Evolutionary conservation across 2,329 filamentous ascomycete genomes (phyloP).

Genomic region (Colletotrichum godetiae): DNA sequence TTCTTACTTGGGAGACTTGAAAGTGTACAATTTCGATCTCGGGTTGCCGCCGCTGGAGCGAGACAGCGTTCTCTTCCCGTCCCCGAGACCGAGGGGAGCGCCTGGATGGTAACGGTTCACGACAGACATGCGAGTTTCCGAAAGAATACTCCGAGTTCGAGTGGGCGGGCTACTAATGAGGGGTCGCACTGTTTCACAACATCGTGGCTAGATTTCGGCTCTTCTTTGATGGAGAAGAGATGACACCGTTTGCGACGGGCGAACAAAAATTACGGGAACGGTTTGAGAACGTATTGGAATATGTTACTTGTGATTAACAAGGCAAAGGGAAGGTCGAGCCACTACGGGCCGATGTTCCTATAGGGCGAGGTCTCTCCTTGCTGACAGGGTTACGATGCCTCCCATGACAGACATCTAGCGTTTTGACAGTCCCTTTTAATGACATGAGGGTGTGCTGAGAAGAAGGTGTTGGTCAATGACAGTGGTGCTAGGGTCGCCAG

Average conservation of each 20-base stretch:
- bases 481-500: too few relatives aligned
- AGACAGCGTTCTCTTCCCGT: too few relatives aligned
- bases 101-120: neutral
- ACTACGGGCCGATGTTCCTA: neutral
- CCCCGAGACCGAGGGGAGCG: neutral
- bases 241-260: neutral
- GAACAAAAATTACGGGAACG: neutral
- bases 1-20: too few relatives aligned
- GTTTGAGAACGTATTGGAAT: neutral
- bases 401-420: slow-evolving; percentile 5
- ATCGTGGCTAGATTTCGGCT: neutral
- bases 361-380: neutral
- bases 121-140: neutral
- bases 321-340: neutral
- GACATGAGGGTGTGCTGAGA: slow-evolving; percentile 1
- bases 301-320: neutral
- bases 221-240: neutral
- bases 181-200: neutral
- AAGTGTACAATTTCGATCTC: too few relatives aligned
- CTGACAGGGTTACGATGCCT: neutral
- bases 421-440: slow-evolving; percentile 20
- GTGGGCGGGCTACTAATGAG: neutral
- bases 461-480: neutral
- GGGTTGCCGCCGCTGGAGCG: too few relatives aligned
- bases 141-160: neutral